Evolutionary conservation across 164 flowering plant genomes (phyloP), one percentile per base, ranked within the genome.

Genomic region (Buxus sempervirens): DNA sequence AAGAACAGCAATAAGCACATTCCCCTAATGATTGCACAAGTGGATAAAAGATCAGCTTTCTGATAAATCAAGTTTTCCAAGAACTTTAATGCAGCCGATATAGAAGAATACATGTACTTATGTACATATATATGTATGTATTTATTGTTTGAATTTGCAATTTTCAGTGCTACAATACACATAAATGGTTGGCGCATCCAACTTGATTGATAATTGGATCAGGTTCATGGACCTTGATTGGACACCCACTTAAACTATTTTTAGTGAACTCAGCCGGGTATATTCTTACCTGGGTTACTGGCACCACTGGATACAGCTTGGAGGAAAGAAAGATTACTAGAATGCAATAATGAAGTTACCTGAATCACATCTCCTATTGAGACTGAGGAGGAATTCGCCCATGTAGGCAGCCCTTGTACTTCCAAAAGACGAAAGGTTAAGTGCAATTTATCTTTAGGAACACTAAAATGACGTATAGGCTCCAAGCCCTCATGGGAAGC

Each of bases 371-470:
- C 96, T 19, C 64, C 71, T 56, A 96, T 82, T 2, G 97, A 87
- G 73, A 91, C 89, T 68, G 84, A 82, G 54, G 90, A 84, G 22
- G 96, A 79, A 74, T 96, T 96, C 32, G 99, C 91, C 99, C 99
- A 91, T 36, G 81, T 68, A 36, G 97, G 99, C 56, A 96, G 84
- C 64, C 87, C 91, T 79, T 83, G 72, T 24, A 96, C 99, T 60
- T 58, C 69, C 82, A 96, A 48, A 57, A 96, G 96, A 60, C 90
- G 80, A 80, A 91, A 96, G 8, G 92, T 90, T 23, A 59, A 72
- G 45, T 91, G 87, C 38, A 86, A 32, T 66, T 73, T 78, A 24
- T 86, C 86, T 62, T 73, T 65, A 18, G 84, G 48, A 49, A 84
- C 80, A 66, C 62, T 65, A 80, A 91, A 93, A 66, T 69, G 62